Percentiles rank a stretch among this genome's conserved stretches.
Evolutionary conservation across 2,329 filamentous ascomycete genomes (phyloP).

Genomic region (Colletotrichum shisoi): DNA sequence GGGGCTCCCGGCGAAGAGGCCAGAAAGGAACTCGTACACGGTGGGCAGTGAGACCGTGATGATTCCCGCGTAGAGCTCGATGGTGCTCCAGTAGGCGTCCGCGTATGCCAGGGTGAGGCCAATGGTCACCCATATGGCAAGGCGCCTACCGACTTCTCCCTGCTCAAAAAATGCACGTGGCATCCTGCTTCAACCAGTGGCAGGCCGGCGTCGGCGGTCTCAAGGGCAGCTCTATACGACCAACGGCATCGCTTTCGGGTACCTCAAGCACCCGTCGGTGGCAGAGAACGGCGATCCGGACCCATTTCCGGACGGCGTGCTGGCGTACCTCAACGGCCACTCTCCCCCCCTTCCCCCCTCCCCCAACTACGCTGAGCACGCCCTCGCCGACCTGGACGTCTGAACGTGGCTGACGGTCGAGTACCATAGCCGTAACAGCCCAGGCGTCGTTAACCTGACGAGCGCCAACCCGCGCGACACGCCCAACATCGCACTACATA

Average conservation of each 20-base stretch:
- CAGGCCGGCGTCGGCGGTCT: slow-evolving; percentile 43
- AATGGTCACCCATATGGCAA: slow-evolving; percentile 29
- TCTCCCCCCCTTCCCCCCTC: no score
- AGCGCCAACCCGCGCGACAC: slow-evolving; percentile 69
- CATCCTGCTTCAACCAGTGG: slow-evolving; percentile 51
- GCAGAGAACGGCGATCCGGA: slow-evolving; percentile 57
- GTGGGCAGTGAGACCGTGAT: slow-evolving; percentile 28
- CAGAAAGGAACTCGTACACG: slow-evolving; percentile 12
- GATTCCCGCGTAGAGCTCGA: slow-evolving; percentile 27
- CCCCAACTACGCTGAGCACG: slow-evolving; percentile 59
- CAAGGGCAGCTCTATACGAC: slow-evolving; percentile 50
- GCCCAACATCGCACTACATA: slow-evolving; percentile 68
- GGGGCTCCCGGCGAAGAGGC: not conserved
- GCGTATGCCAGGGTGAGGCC: slow-evolving; percentile 9
- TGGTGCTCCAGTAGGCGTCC: slow-evolving; percentile 32
- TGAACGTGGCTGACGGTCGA: slow-evolving; percentile 59
- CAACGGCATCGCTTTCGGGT: slow-evolving; percentile 63
- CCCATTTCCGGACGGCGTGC: slow-evolving; percentile 62
- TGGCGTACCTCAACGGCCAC: slow-evolving; percentile 63
- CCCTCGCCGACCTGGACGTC: slow-evolving; percentile 53
- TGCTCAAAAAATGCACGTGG: slow-evolving; percentile 47
- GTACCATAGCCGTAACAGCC: slow-evolving; percentile 61
- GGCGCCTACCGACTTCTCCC: slow-evolving; percentile 43
- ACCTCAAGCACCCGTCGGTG: slow-evolving; percentile 49
- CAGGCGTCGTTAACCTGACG: slow-evolving; percentile 68